phyloP scores from a whole-genome alignment of 179 eudicot genomes.

The Spergularia azorica region DNA sequence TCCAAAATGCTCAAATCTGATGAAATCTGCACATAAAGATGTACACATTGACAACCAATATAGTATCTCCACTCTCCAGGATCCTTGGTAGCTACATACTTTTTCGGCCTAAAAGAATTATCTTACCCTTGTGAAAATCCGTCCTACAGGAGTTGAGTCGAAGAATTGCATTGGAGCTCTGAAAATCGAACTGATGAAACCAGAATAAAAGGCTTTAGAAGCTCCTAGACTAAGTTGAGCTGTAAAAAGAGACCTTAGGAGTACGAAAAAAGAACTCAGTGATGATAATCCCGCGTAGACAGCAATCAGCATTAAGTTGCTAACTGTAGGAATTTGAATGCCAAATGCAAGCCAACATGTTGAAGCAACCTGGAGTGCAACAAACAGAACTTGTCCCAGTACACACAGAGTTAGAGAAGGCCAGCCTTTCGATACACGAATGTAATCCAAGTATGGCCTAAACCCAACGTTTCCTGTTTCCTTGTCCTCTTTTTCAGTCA shows the following conservation, averaged over 20 bases:
- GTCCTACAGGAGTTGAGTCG: slow-evolving; percentile 62
- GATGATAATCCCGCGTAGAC: slow-evolving; percentile 26
- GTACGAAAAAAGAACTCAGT: slow-evolving; percentile 9
- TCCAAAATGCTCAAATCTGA: slow-evolving; percentile 28
- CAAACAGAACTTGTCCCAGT: slow-evolving; percentile 18
- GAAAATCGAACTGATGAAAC: slow-evolving; percentile 47
- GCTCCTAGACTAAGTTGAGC: slow-evolving; percentile 14
- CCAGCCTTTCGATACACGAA: slow-evolving; percentile 17
- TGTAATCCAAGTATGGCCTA: slow-evolving; percentile 24
- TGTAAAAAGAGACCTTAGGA: slow-evolving; percentile 16
- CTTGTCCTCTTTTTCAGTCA: slow-evolving; percentile 26
- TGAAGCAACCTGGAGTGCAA: slow-evolving; percentile 23
- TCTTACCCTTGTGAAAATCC: slow-evolving; percentile 54
- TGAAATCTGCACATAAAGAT: slow-evolving; percentile 26
- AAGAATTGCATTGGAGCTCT: slow-evolving; percentile 60
- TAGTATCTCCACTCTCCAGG: no score
- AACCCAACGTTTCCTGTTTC: slow-evolving; percentile 26
- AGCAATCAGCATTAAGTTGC: slow-evolving; percentile 6
- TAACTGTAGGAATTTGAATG: slow-evolving; percentile 16
- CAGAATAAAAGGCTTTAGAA: slow-evolving; percentile 31
- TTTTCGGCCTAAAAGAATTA: neutral
- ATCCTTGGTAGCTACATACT: no score
- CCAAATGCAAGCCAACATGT: slow-evolving; percentile 26
- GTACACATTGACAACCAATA: no score
- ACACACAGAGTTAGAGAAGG: slow-evolving; percentile 12